phyloP scores from a whole-genome alignment of 345 rosid genomes.

The Melastoma malabathricum region DNA sequence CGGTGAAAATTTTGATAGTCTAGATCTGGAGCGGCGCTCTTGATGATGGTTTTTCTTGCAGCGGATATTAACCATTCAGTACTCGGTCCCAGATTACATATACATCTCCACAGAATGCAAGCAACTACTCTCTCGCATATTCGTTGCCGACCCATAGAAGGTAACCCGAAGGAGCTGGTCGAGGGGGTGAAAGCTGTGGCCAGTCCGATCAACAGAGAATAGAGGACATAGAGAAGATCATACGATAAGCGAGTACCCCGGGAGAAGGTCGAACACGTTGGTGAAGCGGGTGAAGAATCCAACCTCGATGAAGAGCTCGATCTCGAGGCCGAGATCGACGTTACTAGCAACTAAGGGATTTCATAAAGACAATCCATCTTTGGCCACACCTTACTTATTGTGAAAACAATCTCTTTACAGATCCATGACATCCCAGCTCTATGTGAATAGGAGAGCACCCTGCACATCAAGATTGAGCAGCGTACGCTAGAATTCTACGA shows the following conservation, averaged over 20 bases:
- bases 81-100: constrained; percentile 58
- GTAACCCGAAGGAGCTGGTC: constrained; percentile 34
- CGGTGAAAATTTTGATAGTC: too few species aligned
- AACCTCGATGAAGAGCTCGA: constrained; percentile 33
- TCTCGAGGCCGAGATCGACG: constrained; percentile 41
- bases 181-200: constrained; percentile 38
- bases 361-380: too few species aligned
- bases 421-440: too few species aligned
- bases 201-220: constrained; percentile 23
- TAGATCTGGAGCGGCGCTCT: too few species aligned
- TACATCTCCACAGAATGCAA: constrained; percentile 47
- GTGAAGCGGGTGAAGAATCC: constrained; percentile 11
- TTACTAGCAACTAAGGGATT: constrained; percentile 21
- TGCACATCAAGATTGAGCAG: too few species aligned
- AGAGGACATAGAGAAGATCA: constrained; percentile 25
- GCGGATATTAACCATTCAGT: constrained; percentile 51
- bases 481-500: too few species aligned
- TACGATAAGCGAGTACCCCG: constrained; percentile 35
- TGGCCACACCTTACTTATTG: too few species aligned
- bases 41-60: constrained; percentile 8
- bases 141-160: constrained; percentile 57
- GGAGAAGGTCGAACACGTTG: constrained; percentile 12
- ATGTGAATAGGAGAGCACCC: too few species aligned
- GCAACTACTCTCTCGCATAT: constrained; percentile 47
- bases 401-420: too few species aligned